Conservation (phyloP, 352 stramenopile species). For the Phytophthora melonis region DNA sequence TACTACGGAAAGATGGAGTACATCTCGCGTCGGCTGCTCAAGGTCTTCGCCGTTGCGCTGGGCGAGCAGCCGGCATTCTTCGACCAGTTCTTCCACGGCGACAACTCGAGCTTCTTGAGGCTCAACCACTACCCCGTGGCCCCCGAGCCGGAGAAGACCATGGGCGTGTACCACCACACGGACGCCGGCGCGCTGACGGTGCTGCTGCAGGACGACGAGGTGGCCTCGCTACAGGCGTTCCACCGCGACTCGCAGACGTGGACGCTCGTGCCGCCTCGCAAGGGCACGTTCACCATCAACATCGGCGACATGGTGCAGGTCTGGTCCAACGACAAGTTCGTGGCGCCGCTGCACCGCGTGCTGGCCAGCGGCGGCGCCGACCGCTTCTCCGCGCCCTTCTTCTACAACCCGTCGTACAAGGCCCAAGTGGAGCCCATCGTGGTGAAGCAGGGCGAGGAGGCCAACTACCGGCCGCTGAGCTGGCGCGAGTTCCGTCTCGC, state of each 20-base stretch:
- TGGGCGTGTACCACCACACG: constrained; percentile 69
- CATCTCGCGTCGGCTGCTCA: constrained; percentile 61
- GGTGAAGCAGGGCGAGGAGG: constrained; percentile 31
- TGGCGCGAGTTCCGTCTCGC: constrained; percentile 91
- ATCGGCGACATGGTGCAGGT: constrained; percentile 71
- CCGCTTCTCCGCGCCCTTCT: constrained; percentile 68
- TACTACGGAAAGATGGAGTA: constrained; percentile 64
- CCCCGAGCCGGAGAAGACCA: constrained; percentile 47
- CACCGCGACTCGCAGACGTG: constrained; percentile 58
- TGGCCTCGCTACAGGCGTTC: constrained; percentile 62
- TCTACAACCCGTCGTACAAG: constrained; percentile 80
- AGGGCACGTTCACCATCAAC: constrained; percentile 66
- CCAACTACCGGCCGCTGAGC: constrained; percentile 76
- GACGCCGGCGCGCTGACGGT: constrained; percentile 67
- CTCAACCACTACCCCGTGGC: constrained; percentile 92
- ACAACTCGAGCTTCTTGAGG: constrained; percentile 92
- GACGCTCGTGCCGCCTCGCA: constrained; percentile 52
- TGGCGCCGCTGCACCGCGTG: constrained; percentile 58
- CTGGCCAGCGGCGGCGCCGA: constrained; percentile 45
- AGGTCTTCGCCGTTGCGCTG: constrained; percentile 62
- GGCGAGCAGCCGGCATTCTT: constrained; percentile 57
- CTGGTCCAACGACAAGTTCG: constrained; percentile 64
- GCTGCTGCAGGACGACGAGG: constrained; percentile 66
- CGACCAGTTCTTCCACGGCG: constrained; percentile 65
- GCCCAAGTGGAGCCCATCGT: constrained; percentile 71